Evolutionary conservation across 2,329 filamentous ascomycete species (phyloP), one percentile per base, ranked within the genome.

Genomic region (Cytospora piceae): DNA sequence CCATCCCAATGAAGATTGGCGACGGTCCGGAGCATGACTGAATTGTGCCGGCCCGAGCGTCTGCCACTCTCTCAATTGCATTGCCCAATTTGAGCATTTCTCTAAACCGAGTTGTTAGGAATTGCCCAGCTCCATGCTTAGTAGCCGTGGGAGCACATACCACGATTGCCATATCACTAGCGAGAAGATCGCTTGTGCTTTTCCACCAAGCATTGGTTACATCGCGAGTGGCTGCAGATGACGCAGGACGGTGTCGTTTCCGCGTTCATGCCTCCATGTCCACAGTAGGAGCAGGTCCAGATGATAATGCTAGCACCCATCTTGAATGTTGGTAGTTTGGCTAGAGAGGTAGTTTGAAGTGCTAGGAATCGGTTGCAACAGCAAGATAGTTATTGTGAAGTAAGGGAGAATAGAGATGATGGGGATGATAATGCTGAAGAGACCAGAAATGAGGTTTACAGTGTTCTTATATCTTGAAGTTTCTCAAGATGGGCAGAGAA

Each of bases 241-340:
- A 63, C 4, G 42, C 64, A 66, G 1, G 4, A 1, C 22, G 20
- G 24, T 14, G 39, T 53, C 8, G 61, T 64, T 8, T n/a, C 3
- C 8, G 3, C 20, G n/a, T 66, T 60, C 64, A 63, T 63, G 12
- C 42, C 29, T 4, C 29, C n/a, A 29, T 51, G 39, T 0, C 49
- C 29, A 42, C 64, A 66, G 20, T 39, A 27, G 39, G 32, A 60
- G 56, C 64, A 66, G 0, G 1, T 37, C 64, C 64, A 66, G 12
- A 42, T 15, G 14, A 7, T 8, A 11, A 46, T 37, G 1, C 17
- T 51, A 9, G 4, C 17, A 20, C 37, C 37, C 64, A 58, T 56
- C 0, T 11, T 53, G 42, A 1, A 3, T 22, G 4, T 49, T 9
- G 20, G 3, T n/a, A 8, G 7, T 3, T 49, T 49, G 12, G 20